Evolutionary conservation across 2,329 filamentous ascomycete species (phyloP), one percentile per base, ranked within the genome.

Genomic region (Ophiostoma piceae): DNA sequence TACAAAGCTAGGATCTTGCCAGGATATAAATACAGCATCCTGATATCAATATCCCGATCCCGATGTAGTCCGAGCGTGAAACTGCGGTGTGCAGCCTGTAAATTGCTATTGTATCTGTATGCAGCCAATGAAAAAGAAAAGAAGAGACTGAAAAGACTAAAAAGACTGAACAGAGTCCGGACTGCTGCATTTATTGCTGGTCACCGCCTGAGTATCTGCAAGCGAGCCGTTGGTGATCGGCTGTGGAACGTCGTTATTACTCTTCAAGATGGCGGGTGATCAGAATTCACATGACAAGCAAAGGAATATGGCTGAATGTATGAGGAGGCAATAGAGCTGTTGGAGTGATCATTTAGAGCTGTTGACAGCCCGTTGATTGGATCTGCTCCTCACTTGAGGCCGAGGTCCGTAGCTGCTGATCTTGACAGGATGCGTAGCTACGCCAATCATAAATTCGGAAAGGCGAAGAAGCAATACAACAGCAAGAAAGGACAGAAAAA

Each of bases 51-150:
- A 26, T 57, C 22, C 51, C 51, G 22, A 57, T 57, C n/a, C 51
- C 51, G 51, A 57, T 57, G 51, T 12, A 57, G 51, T 57, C 51
- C 22, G 51, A 57, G n/a, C 51, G 22, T 26, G 51, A 57, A 57
- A 57, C 51, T 57, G 51, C 51, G 51, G 51, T 57, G 51, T 57
- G 51, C 22, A 57, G 51, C 26, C 22, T 22, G 7, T 26, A 26
- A 26, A 29, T 57, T 26, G 11, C 1, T 57, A 7, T 26, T 57
- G 51, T 29, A 57, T 12, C 51, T 16, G n/a, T 57, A 8, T 22
- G 12, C 22, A 22, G 22, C 22, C 43, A n/a, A 47, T 47, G 6
- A 7, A 2, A 47, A n/a, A 7, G 43, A 47, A 47, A 47, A 47
- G 14, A 43, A 43, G 16, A 43, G 12, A 14, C 14, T 41, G 39